Evolutionary conservation across 352 stramenopile genomes (phyloP).

Genomic region (Phytophthora pinifolia): DNA sequence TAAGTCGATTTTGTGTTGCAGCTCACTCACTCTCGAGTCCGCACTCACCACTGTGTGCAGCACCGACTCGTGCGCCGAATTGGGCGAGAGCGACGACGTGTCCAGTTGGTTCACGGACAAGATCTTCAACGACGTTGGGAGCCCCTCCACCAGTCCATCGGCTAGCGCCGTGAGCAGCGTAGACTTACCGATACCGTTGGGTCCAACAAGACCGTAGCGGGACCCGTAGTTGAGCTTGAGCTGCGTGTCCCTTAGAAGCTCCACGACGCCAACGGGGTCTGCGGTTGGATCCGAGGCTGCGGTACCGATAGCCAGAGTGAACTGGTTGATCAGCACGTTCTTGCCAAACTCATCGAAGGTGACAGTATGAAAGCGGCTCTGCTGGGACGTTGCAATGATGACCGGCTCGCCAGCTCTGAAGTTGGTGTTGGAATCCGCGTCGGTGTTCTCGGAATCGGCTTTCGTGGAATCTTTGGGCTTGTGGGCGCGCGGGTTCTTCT

Average conservation of each 20-base stretch:
- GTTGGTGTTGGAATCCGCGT: constrained; percentile 1
- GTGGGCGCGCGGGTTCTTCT: constrained; percentile 11
- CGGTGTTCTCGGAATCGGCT: constrained; percentile 6
- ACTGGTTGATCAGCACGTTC: constrained; percentile 59
- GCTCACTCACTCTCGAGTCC: constrained; percentile 37
- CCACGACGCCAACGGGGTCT: constrained; percentile 29
- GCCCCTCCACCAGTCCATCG: constrained; percentile 76
- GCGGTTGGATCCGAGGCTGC: constrained; percentile 6
- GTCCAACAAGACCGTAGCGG: constrained; percentile 87
- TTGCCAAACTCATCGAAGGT: constrained; percentile 64
- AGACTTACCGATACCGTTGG: constrained; percentile 88
- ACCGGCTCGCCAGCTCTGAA: constrained; percentile 6
- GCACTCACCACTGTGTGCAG: constrained; percentile 49
- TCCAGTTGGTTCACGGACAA: constrained; percentile 70
- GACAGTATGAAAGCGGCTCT: constrained; percentile 64
- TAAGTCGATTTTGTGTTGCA: constrained; percentile 40
- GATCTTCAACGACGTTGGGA: constrained; percentile 47
- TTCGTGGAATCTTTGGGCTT: constrained; percentile 15
- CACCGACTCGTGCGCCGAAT: constrained; percentile 31
- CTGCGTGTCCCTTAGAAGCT: constrained; percentile 66
- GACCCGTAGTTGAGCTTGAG: constrained; percentile 74
- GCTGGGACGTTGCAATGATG: constrained; percentile 46
- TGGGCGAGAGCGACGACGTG: constrained; percentile 35
- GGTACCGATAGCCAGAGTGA: constrained; percentile 44
- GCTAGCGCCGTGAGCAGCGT: constrained; percentile 93